Base-by-base conservation (phyloP, 164 flowering plant species). In the Platanus orientalis region DNA sequence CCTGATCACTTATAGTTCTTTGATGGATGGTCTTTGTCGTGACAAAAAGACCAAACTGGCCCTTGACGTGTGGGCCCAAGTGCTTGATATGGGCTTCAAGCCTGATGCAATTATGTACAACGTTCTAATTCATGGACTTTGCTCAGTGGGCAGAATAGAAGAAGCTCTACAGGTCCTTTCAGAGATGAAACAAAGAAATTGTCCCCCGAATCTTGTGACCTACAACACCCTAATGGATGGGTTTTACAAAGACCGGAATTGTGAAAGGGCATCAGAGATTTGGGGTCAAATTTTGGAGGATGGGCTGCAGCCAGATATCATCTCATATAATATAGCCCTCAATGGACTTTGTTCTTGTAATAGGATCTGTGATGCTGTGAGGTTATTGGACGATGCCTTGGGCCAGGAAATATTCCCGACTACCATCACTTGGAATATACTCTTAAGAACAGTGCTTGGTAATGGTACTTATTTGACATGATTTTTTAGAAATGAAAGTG, bases 171-270 rank as follows among this genome's bases (percentile, higher is more conserved):
- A 66, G 50, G 52, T 93, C 23, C 76, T 58, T 70, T 73, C 79
- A 47, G 80, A 73, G 47, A 89, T 90, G 92, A 78, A 65, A 66
- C 40, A 58, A 17, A 54, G 58, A 67, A 75, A 72, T n/a, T 82
- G 80, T 69, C 54, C 57, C 42, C 91, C 98, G 9, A 83, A 84
- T 78, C 92, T 90, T 68, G 90, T 85, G 57, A 85, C 95, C 19
- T 71, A 83, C 75, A 93, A 89, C 71, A 89, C 89, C 7, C 75
- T 89, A 24, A 89, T 90, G 88, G 84, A 90, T 58, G 97, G 96
- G 6, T 72, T 93, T 45, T 93, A 74, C 71, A 81, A 80, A 73
- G 71, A 61, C 23, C 61, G 85, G 60, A 82, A 81, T 24, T 77
- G 59, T 68, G 70, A 73, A 39, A 83, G 71, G 67, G 96, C 87